Evolutionary conservation across 106 monocot species (phyloP).

Genomic region (Agapanthus africanus): DNA sequence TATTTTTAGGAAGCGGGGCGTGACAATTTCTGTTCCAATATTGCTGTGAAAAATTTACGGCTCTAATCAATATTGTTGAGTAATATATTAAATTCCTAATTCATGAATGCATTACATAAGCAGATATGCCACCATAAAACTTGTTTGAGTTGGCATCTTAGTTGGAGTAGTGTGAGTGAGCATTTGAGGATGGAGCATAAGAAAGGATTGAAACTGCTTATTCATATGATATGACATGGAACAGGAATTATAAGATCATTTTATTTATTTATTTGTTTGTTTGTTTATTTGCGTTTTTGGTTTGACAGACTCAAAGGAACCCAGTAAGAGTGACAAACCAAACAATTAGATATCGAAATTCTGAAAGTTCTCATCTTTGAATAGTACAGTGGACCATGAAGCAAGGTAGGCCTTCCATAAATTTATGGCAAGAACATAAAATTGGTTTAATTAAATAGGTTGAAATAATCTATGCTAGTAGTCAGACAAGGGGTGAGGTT

Average conservation of each 20-base stretch:
- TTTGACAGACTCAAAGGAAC: no score
- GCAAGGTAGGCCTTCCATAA: neutral
- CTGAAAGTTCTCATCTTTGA: no score
- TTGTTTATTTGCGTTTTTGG: no score
- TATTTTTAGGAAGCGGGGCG: no score
- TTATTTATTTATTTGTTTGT: no score
- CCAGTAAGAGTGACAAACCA: no score
- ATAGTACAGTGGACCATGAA: neutral
- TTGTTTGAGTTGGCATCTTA: neutral
- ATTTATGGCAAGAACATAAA: neutral
- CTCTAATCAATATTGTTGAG: neutral
- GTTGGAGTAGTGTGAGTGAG: neutral
- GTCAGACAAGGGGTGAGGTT: neutral
- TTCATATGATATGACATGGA: neutral
- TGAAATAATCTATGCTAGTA: neutral
- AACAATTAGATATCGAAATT: no score
- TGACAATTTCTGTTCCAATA: no score
- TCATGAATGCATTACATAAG: neutral
- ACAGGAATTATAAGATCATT: neutral
- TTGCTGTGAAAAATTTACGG: neutral
- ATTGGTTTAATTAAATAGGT: neutral
- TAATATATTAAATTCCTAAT: neutral
- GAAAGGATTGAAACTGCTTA: neutral
- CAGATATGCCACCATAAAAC: neutral
- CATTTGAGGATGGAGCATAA: neutral